Evolutionary conservation across 192 early-diverging fungal species (phyloP).

Genomic region (Phlyctochytrium bullatum): DNA sequence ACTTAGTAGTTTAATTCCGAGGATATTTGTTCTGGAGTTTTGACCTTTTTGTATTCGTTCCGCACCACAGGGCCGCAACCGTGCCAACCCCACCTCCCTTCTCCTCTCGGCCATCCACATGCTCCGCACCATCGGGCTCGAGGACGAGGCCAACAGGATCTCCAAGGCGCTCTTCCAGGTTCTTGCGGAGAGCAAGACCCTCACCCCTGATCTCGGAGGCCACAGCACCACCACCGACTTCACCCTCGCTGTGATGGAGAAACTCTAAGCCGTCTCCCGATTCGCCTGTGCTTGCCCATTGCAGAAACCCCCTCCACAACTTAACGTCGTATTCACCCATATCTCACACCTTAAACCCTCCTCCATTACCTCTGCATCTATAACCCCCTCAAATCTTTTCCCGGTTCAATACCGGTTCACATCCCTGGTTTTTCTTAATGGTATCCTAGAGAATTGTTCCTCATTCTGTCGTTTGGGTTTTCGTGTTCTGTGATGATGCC

Average conservation of each 20-base stretch:
- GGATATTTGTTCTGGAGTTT: constrained; percentile 4
- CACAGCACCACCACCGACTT: constrained; percentile 87
- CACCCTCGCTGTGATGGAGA: constrained; percentile 77
- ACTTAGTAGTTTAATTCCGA: not conserved
- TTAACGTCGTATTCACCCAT: too few relatives aligned
- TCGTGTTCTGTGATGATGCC: too few relatives aligned
- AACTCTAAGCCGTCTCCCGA: constrained; percentile 19
- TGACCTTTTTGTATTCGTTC: not conserved
- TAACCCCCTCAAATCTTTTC: too few relatives aligned
- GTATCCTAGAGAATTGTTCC: too few relatives aligned
- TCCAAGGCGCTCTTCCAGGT: constrained; percentile 87
- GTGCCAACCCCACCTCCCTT: constrained; percentile 93
- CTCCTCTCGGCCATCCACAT: constrained; percentile 92
- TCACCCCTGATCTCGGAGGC: constrained; percentile 91
- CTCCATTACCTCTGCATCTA: too few relatives aligned
- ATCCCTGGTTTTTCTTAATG: too few relatives aligned
- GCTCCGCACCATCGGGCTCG: constrained; percentile 91
- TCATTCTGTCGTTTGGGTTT: too few relatives aligned
- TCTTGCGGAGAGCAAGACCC: constrained; percentile 68
- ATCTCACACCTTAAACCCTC: too few relatives aligned
- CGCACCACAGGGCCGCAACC: constrained; percentile 74
- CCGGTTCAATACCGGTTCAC: too few relatives aligned
- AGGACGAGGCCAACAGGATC: constrained; percentile 88
- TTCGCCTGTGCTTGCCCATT: too few relatives aligned
- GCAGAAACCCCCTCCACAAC: too few relatives aligned